phyloP scores from a whole-genome alignment of 2,329 filamentous ascomycete species.

The Dryadomyces quercivorus region DNA sequence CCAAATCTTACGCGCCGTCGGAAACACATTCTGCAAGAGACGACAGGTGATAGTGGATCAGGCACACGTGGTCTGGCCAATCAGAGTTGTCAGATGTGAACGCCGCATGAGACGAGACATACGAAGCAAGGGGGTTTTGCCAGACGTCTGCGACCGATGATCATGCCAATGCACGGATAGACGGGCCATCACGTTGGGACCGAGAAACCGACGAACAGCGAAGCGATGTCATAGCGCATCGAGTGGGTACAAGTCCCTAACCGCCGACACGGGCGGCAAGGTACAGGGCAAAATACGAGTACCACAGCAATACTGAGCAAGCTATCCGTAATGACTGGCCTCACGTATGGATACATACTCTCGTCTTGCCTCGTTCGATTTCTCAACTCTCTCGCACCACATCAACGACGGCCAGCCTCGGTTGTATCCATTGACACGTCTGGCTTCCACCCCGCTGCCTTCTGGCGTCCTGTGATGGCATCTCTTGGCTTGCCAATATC shows the following conservation, averaged over 20 bases:
- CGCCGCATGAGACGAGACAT: background rate
- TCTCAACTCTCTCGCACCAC: background rate
- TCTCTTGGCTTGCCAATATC: background rate
- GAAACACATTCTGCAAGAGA: slow-evolving; percentile 22
- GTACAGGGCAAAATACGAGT: background rate
- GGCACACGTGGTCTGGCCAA: background rate
- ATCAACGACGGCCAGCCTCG: background rate
- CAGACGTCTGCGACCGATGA: slow-evolving; percentile 15
- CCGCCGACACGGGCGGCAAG: background rate
- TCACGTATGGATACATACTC: too few species aligned
- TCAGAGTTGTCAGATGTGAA: background rate
- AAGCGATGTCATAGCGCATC: background rate
- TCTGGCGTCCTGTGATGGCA: too few species aligned
- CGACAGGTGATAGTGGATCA: background rate
- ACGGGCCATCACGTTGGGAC: background rate
- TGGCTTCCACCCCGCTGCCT: background rate
- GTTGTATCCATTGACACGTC: background rate
- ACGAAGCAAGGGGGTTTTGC: background rate
- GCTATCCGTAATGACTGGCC: background rate
- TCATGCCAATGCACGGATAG: slow-evolving; percentile 15
- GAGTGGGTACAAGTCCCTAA: background rate
- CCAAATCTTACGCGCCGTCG: slow-evolving; percentile 27
- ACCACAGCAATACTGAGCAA: background rate
- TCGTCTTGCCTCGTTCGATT: background rate
- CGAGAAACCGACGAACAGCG: background rate